phyloP scores from a whole-genome alignment of 2,329 filamentous ascomycete genomes.

The Aspergillus intermedius region DNA sequence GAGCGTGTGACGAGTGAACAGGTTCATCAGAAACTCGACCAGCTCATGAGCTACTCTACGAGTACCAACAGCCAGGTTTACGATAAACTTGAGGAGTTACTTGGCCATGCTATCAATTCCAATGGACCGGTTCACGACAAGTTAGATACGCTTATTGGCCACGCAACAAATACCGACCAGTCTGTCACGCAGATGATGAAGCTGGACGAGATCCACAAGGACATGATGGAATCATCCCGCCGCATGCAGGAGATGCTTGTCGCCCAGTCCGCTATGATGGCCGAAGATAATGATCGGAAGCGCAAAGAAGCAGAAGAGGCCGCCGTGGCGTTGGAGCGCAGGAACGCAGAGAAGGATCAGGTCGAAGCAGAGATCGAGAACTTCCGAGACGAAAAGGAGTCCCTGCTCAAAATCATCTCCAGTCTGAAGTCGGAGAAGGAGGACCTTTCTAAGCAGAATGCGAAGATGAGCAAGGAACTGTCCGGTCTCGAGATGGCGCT shows the following conservation, averaged over 20 bases:
- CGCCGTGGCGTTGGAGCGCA: constrained; percentile 71
- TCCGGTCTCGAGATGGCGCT: constrained; percentile 87
- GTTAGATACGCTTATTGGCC: constrained; percentile 44
- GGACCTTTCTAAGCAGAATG: constrained; percentile 68
- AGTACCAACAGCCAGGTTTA: constrained; percentile 42
- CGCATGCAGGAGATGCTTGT: constrained; percentile 69
- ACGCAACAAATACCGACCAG: constrained; percentile 55
- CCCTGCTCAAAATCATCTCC: constrained; percentile 52
- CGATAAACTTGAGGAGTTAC: constrained; percentile 50
- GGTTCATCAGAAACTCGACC: constrained; percentile 55
- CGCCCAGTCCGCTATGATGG: constrained; percentile 44
- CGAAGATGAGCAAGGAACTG: constrained; percentile 73
- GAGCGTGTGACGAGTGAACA: constrained; percentile 44
- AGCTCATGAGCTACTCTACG: constrained; percentile 30
- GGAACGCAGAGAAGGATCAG: constrained; percentile 59
- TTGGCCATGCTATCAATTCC: constrained; percentile 28
- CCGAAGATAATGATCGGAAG: constrained; percentile 70
- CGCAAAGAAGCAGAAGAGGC: constrained; percentile 76
- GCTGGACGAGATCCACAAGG: constrained; percentile 80
- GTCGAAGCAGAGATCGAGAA: constrained; percentile 48
- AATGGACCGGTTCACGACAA: constrained; percentile 29
- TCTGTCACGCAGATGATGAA: constrained; percentile 70
- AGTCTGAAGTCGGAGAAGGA: constrained; percentile 50
- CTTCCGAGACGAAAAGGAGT: constrained; percentile 55
- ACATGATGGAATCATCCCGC: constrained; percentile 75